A percentile compares a stretch with the other conserved stretches of the same genome.
These are phyloP conservation scores for Trichoderma sp. DNA, from an alignment of 2,329 filamentous ascomycete genomes.

Conservation along the genomic window DNA sequence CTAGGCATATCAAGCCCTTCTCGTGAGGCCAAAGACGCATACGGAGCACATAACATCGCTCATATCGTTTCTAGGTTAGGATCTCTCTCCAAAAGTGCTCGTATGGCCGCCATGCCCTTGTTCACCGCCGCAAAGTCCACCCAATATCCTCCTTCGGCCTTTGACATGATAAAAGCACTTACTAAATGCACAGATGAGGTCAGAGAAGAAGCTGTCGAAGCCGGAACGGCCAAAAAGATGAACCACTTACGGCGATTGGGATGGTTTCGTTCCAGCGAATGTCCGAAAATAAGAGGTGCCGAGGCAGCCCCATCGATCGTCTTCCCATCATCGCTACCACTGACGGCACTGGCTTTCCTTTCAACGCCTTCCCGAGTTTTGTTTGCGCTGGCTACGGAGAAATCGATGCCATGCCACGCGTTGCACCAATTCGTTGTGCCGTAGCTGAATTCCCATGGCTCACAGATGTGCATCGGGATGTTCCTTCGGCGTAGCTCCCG, in stretches of 20 bases:
- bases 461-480: conserved; percentile 19
- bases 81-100: conserved; percentile 19
- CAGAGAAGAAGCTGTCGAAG: not conserved
- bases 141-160: conserved; percentile 25
- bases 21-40: not conserved
- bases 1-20: not conserved
- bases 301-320: not conserved
- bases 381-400: not conserved
- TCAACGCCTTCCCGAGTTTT: not conserved
- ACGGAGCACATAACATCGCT: too few species aligned
- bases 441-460: conserved; percentile 23
- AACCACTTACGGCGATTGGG: conserved; percentile 18
- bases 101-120: conserved; percentile 20
- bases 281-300: conserved; percentile 21
- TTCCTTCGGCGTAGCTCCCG: conserved; percentile 11
- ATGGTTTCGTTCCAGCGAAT: conserved; percentile 16
- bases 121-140: conserved; percentile 19
- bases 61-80: conserved; percentile 21
- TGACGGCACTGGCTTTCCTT: not conserved
- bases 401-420: conserved; percentile 24
- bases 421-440: conserved; percentile 22
- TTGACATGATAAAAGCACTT: conserved; percentile 20
- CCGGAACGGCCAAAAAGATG: not conserved
- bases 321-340: not conserved
- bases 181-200: not conserved